phyloP scores from a whole-genome alignment of 495 filamentous ascomycete species.

The Niebla homalea region DNA sequence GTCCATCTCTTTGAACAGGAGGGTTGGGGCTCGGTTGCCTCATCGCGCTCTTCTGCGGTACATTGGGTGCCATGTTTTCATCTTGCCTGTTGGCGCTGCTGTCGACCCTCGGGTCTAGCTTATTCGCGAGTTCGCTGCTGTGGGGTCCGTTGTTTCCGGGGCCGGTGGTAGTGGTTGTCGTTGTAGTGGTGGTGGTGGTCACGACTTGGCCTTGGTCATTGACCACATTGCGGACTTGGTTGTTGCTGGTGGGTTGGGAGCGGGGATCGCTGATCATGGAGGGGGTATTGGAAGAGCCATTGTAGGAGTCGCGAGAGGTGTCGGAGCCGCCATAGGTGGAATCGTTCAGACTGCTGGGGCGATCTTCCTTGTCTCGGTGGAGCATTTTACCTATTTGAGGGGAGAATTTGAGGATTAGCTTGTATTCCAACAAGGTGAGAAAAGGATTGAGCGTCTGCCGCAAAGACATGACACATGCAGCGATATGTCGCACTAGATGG shows the following conservation, averaged over 20 bases:
- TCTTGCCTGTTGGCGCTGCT: constrained; percentile 2
- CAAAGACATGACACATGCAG: too few species aligned
- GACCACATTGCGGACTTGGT: background rate
- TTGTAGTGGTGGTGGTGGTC: constrained; percentile 16
- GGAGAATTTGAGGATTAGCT: too few species aligned
- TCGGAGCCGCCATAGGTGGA: constrained; percentile 13
- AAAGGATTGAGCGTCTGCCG: too few species aligned
- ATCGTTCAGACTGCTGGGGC: constrained; percentile 6
- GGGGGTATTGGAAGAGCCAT: constrained; percentile 2
- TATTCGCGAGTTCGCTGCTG: constrained; percentile 5
- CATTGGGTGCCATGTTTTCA: constrained; percentile 5
- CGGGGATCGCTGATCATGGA: constrained; percentile 6
- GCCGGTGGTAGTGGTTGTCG: constrained; percentile 13
- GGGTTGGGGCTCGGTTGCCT: constrained; percentile 13
- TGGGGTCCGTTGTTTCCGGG: constrained; percentile 7
- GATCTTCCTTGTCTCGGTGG: constrained; percentile 9
- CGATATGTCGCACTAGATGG: too few species aligned
- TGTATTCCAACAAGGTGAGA: too few species aligned
- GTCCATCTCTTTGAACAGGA: background rate
- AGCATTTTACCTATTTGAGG: background rate
- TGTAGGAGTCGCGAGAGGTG: constrained; percentile 5
- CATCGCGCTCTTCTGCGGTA: constrained; percentile 5
- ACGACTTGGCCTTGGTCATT: constrained; percentile 15
- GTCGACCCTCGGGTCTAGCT: constrained; percentile 8
- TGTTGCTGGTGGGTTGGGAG: constrained; percentile 5